These are phyloP conservation scores for Brasenia schreberi DNA, from an alignment of 164 flowering plant species.

Conservation along the genomic window DNA sequence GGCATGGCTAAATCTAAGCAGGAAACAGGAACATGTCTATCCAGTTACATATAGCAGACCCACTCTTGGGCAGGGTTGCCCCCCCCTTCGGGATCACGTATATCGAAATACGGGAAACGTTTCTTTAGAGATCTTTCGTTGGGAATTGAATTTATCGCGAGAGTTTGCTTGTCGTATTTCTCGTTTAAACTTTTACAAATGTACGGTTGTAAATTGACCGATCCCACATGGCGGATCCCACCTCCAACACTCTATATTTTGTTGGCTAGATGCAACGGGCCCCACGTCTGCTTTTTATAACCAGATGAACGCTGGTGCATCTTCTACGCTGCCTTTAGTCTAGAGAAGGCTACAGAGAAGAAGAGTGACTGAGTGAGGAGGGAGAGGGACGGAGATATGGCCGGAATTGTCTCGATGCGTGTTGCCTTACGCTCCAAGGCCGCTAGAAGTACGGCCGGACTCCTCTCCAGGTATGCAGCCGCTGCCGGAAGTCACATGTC, in stretches of 20 bases:
- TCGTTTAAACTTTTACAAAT: neutral
- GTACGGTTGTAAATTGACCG: neutral
- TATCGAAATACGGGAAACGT: neutral
- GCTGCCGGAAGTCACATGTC: neutral
- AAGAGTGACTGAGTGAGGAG: neutral
- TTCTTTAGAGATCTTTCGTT: neutral
- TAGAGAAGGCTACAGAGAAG: neutral
- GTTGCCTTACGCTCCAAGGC: neutral
- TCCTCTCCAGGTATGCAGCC: neutral
- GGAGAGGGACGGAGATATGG: neutral
- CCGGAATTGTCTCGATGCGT: neutral
- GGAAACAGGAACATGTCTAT: too few relatives aligned
- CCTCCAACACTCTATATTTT: neutral
- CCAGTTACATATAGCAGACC: too few relatives aligned
- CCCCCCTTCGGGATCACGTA: neutral
- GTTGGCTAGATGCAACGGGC: neutral
- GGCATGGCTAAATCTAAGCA: too few relatives aligned
- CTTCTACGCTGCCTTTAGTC: neutral
- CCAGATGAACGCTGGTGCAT: neutral
- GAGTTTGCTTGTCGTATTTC: too few relatives aligned
- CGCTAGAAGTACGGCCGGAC: neutral
- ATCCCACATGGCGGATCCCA: neutral
- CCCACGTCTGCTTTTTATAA: neutral
- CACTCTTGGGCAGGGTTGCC: too few relatives aligned
- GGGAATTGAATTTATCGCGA: neutral